These are phyloP conservation scores for Micractinium conductrix DNA, from an alignment of 139 green algal genomes.

Conservation along the genomic window DNA sequence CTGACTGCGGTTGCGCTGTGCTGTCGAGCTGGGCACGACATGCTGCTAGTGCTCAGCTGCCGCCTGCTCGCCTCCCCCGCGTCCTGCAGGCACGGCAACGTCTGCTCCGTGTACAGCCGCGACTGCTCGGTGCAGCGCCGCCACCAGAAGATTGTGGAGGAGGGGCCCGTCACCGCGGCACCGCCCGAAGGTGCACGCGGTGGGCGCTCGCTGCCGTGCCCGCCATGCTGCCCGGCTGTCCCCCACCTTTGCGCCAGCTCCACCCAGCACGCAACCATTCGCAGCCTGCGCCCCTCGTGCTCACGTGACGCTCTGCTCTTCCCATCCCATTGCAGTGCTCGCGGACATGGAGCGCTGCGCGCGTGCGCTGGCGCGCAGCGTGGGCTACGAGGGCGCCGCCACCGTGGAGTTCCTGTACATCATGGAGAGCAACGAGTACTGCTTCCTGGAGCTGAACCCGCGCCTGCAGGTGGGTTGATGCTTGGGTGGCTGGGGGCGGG, in stretches of 20 bases:
- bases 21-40: no score
- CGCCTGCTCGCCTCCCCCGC: no score
- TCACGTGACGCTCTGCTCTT: no score
- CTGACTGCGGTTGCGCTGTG: no score
- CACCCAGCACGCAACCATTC: no score
- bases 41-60: no score
- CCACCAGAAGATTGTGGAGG: slow-evolving; percentile 99
- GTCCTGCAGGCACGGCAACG: slow-evolving; percentile 75
- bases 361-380: slow-evolving; percentile 83
- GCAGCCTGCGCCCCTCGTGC: no score
- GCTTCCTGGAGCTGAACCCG: slow-evolving; percentile 99
- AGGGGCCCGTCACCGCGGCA: slow-evolving; percentile 88
- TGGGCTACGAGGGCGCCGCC: slow-evolving; percentile 93
- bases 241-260: neutral
- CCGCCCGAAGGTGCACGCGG: slow-evolving; percentile 13
- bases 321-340: no score
- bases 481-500: neutral
- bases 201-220: no score
- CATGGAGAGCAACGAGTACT: slow-evolving; percentile 85
- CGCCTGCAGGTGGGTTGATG: slow-evolving; percentile 81
- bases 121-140: slow-evolving; percentile 97
- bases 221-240: neutral
- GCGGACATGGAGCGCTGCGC: slow-evolving; percentile 88
- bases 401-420: slow-evolving; percentile 98
- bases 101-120: slow-evolving; percentile 85